Percentiles rank a stretch among this genome's conserved stretches.
These are phyloP conservation scores for Marasmius fiardii DNA, from an alignment of 1,284 basidiomycete species.

Conservation along the genomic window DNA sequence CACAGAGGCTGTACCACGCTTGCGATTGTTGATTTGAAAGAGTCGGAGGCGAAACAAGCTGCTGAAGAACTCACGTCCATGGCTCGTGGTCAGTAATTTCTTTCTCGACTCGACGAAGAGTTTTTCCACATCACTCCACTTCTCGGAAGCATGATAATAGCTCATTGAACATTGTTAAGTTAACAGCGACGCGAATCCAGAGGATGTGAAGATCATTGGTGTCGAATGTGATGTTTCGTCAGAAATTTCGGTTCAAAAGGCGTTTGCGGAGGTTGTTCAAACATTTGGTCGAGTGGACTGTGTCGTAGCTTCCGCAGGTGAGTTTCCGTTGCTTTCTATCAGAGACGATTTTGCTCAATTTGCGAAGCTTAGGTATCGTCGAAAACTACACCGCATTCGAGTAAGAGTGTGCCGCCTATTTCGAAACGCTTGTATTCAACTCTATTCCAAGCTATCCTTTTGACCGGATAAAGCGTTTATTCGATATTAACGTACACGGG, in stretches of 20 bases:
- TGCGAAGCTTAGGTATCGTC: conserved; percentile 63
- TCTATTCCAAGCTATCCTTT: conserved; percentile 68
- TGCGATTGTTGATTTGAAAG: conserved; percentile 83
- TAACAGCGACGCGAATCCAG: conserved; percentile 56
- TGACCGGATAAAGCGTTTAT: conserved; percentile 77
- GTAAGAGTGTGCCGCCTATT: conserved; percentile 34
- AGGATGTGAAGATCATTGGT: conserved; percentile 72
- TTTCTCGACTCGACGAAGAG: neutral
- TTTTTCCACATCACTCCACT: conserved; percentile 22
- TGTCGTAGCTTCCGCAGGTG: conserved; percentile 87
- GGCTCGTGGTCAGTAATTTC: conserved; percentile 42
- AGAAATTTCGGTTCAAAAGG: conserved; percentile 75
- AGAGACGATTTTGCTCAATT: neutral
- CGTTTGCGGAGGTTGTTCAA: conserved; percentile 65
- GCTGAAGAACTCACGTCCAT: conserved; percentile 69
- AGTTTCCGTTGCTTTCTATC: conserved; percentile 20
- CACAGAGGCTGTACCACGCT: conserved; percentile 77
- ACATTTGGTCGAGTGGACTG: conserved; percentile 84
- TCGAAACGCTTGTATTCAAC: neutral
- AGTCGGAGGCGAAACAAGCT: conserved; percentile 68
- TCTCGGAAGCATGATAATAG: conserved; percentile 11
- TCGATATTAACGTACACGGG: conserved; percentile 94
- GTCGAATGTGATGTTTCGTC: conserved; percentile 87
- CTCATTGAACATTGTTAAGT: conserved; percentile 35
- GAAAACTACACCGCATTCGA: conserved; percentile 92